Base-by-base conservation (phyloP, 2,329 filamentous ascomycete genomes). In the Diaporthe caulivora region DNA sequence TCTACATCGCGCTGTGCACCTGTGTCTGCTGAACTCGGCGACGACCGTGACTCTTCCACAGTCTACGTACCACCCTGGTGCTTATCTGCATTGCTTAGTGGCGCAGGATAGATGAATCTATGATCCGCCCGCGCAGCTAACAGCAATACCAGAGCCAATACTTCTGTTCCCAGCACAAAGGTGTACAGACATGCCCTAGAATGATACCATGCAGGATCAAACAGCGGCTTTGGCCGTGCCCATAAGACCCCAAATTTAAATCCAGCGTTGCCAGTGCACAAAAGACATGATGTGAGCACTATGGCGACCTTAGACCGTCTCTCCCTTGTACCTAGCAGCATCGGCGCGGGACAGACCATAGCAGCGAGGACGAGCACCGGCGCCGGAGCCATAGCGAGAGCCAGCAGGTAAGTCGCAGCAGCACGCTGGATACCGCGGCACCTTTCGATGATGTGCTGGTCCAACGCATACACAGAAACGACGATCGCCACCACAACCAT, bases 111-210 rank as follows among this genome's bases (percentile, higher is more conserved):
- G 31, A 18, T 11, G 15, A 64, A 64, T 24, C 10, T 49, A 2
- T 47, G 5, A 44, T 64, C 58, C 40, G 24, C 40, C 21, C 58
- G 58, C 15, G 40, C 13, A 2, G 24, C 24, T 18, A 47, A 49
- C 10, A 64, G 40, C 13, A 64, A 8, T 18, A 49, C 21, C 37
- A 64, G 44, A 21, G 94, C 90, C 31, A 92, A 79, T 54, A 95
- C 83, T 82, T 97, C 95, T 40, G 95, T 86, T 18, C 84, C 85
- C 79, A 93, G 97, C 83, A 94, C 93, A 84, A 97, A 94, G 79
- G 91, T 83, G 84, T 96, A 97, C 84, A 94, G 97, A 78, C 89
- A 90, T 1, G 91, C 89, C 80, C 92, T 93, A 78, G 85, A 85
- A 78, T 94, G 89, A 80, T 92, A 96, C 88, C 91, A 93, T 7